A percentile compares a stretch with the other conserved stretches of the same genome.
phyloP scores from a whole-genome alignment of 805 yeast genomes.

The Nakazawaea holstii region DNA sequence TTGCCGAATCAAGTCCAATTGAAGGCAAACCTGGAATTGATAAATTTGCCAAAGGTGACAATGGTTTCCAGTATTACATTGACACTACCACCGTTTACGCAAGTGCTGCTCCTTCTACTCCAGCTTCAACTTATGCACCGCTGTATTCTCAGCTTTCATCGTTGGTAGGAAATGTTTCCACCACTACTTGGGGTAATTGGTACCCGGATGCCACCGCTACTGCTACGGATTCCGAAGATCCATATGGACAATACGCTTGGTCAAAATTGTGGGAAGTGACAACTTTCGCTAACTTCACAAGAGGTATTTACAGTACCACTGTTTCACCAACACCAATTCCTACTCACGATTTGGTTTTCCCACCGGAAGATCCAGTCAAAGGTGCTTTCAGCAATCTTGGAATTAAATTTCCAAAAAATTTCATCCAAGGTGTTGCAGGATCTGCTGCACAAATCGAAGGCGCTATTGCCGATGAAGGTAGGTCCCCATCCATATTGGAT shows the following conservation, averaged over 20 bases:
- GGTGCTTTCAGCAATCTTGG: conserved; percentile 3
- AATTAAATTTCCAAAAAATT: conserved; percentile 8
- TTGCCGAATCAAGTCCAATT: background rate
- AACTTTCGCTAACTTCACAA: conserved; percentile 7
- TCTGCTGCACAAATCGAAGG: conserved; percentile 33
- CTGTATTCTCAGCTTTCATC: conserved; percentile 2
- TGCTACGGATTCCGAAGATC: conserved; percentile 5
- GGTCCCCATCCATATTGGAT: conserved; percentile 27
- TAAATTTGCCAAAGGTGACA: background rate
- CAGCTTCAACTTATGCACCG: conserved; percentile 19
- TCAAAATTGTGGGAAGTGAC: conserved; percentile 8
- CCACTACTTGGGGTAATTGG: conserved; percentile 11
- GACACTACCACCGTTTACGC: conserved; percentile 5
- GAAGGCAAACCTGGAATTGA: background rate
- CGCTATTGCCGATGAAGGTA: conserved; percentile 27
- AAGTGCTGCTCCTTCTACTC: conserved; percentile 3
- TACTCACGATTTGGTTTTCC: conserved; percentile 2
- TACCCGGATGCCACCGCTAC: conserved; percentile 1
- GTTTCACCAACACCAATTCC: conserved; percentile 11
- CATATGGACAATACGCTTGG: conserved; percentile 10
- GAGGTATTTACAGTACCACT: conserved; percentile 11
- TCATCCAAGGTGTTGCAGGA: conserved; percentile 26
- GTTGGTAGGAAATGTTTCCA: conserved; percentile 3
- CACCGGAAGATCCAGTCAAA: conserved; percentile 10
- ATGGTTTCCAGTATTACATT: conserved; percentile 8